These are phyloP conservation scores for Colletotrichum simmondsii DNA, from an alignment of 2,329 filamentous ascomycete species.

Conservation along the genomic window DNA sequence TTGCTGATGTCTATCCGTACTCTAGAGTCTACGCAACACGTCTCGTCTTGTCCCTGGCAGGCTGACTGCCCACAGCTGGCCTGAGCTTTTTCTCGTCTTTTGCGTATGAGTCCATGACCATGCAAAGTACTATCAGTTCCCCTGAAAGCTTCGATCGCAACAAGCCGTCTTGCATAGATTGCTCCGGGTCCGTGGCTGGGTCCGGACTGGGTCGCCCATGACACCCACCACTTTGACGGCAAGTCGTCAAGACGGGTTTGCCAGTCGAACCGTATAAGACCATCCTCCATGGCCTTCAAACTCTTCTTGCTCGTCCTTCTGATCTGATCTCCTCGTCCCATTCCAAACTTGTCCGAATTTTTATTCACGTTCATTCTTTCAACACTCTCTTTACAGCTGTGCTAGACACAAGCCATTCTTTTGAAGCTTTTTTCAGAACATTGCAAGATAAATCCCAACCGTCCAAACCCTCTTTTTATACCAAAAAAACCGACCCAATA, in stretches of 20 bases:
- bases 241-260: not conserved
- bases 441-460: conserved; percentile 21
- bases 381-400: conserved; percentile 33
- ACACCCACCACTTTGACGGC: not conserved
- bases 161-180: conserved; percentile 30
- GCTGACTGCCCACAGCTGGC: not conserved
- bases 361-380: conserved; percentile 34
- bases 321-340: conserved; percentile 25
- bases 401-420: conserved; percentile 36
- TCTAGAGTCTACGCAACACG: not conserved
- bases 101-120: not conserved
- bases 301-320: not conserved
- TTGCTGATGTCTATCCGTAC: not conserved
- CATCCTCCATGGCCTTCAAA: conserved; percentile 13
- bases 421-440: conserved; percentile 26
- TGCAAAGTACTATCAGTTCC: not conserved
- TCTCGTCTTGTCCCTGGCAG: not conserved
- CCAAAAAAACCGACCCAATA: not conserved
- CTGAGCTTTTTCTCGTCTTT: conserved; percentile 1
- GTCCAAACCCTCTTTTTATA: not conserved
- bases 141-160: conserved; percentile 27
- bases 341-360: conserved; percentile 28
- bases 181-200: conserved; percentile 9
- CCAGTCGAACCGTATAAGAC: conserved; percentile 27
- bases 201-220: conserved; percentile 25